phyloP scores from a whole-genome alignment of 345 rosid species.

The Euphorbia peplus region DNA sequence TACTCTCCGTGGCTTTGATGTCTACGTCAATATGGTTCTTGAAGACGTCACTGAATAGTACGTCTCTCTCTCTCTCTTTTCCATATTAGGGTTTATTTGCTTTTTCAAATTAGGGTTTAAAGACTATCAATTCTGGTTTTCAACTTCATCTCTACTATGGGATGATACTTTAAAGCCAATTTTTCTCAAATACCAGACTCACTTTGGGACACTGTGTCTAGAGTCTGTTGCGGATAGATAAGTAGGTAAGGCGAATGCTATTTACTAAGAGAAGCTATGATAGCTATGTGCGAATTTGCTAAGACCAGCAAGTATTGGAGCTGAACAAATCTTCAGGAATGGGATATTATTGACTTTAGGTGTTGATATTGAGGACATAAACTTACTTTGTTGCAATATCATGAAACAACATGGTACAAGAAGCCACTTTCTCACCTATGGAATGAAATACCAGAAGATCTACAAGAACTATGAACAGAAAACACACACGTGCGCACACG shows the following conservation, averaged over 20 bases:
- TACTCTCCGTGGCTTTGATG: constrained; percentile 72
- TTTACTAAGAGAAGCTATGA: background rate
- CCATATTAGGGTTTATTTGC: too few species aligned
- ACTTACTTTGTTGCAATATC: background rate
- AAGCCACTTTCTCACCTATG: background rate
- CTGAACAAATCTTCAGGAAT: background rate
- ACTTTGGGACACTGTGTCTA: background rate
- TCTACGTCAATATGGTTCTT: constrained; percentile 78
- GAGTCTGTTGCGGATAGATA: background rate
- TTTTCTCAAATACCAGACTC: background rate
- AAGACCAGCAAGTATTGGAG: background rate
- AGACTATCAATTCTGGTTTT: background rate
- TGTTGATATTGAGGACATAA: background rate
- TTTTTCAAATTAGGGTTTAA: constrained; percentile 1
- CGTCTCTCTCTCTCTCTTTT: constrained; percentile 5
- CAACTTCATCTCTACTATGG: background rate
- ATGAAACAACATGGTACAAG: background rate
- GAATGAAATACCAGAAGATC: constrained; percentile 1
- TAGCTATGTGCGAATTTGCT: background rate
- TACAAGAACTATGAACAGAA: background rate
- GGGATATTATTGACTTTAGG: background rate
- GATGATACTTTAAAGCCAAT: background rate
- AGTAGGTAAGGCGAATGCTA: background rate
- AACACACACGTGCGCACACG: too few species aligned
- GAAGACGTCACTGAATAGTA: constrained; percentile 77